Percentiles rank a stretch among this genome's conserved stretches.
Conservation (phyloP, 2,329 filamentous ascomycete species). For the Stachybotrys elegans region DNA sequence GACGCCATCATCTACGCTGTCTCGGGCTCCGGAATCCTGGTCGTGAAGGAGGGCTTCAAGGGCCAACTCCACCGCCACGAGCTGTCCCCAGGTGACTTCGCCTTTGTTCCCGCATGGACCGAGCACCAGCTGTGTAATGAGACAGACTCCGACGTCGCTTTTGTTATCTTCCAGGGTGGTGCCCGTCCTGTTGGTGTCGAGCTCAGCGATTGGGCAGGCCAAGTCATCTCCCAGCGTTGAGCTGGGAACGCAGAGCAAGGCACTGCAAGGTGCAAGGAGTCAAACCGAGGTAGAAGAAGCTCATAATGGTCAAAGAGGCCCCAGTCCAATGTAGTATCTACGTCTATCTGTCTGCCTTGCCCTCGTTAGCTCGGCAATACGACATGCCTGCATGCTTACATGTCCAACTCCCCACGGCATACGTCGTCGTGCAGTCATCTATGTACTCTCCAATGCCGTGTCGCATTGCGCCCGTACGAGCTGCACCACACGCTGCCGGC, state of each 20-base stretch:
- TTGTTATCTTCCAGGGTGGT: constrained; percentile 62
- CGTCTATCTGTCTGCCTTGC: too few species aligned
- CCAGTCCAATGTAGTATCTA: too few species aligned
- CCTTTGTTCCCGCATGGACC: constrained; percentile 62
- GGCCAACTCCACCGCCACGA: constrained; percentile 47
- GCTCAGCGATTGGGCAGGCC: constrained; percentile 56
- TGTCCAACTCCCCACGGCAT: too few species aligned
- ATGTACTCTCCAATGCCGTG: constrained; percentile 2
- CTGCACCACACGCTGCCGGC: constrained; percentile 22
- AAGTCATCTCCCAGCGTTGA: constrained; percentile 11
- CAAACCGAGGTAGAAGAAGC: too few species aligned
- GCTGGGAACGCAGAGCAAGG: too few species aligned
- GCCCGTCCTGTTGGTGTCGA: constrained; percentile 57
- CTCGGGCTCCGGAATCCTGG: constrained; percentile 55
- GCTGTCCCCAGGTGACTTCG: constrained; percentile 61
- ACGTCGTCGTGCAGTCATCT: constrained; percentile 2
- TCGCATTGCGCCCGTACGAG: constrained; percentile 22
- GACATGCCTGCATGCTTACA: too few species aligned
- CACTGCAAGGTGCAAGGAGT: too few species aligned
- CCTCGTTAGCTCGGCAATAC: too few species aligned
- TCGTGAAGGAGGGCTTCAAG: constrained; percentile 51
- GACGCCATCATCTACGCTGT: constrained; percentile 66
- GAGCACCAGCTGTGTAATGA: constrained; percentile 69
- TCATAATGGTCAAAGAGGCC: too few species aligned
- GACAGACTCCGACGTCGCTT: constrained; percentile 53